These are phyloP conservation scores for Brassica juncea DNA, from an alignment of 345 rosid genomes.

Conservation along the genomic window DNA sequence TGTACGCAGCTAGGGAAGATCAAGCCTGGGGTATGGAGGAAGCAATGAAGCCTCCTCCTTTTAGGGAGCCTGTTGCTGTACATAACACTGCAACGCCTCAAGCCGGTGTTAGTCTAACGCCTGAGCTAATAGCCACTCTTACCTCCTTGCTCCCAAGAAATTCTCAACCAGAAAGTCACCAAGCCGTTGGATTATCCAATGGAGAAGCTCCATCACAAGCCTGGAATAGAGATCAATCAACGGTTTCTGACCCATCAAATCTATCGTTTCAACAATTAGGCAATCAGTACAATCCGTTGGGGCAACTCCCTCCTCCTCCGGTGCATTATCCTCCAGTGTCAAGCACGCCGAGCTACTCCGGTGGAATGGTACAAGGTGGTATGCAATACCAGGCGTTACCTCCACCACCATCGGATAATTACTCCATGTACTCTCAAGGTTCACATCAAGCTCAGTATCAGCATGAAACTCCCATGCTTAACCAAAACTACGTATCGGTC, in stretches of 20 bases:
- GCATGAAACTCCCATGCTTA: constrained; percentile 45
- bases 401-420: constrained; percentile 44
- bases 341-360: constrained; percentile 45
- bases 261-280: constrained; percentile 51
- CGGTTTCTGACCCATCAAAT: constrained; percentile 43
- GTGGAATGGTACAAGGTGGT: constrained; percentile 43
- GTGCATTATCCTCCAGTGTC: constrained; percentile 49
- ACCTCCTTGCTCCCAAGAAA: constrained; percentile 64
- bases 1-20: constrained; percentile 47
- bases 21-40: constrained; percentile 44
- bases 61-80: constrained; percentile 41
- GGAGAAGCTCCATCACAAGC: constrained; percentile 49
- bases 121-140: constrained; percentile 81
- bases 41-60: constrained; percentile 45
- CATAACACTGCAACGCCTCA: constrained; percentile 47
- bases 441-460: constrained; percentile 65
- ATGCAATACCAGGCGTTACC: constrained; percentile 51
- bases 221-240: constrained; percentile 52
- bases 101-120: constrained; percentile 70
- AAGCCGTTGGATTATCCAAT: constrained; percentile 39
- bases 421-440: constrained; percentile 50
- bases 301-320: constrained; percentile 46
- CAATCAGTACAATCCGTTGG: constrained; percentile 52
- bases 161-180: constrained; percentile 57
- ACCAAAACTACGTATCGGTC: constrained; percentile 48